These are phyloP conservation scores for Strigomonas culicis DNA, from an alignment of 208 protist species.

Conservation along the genomic window DNA sequence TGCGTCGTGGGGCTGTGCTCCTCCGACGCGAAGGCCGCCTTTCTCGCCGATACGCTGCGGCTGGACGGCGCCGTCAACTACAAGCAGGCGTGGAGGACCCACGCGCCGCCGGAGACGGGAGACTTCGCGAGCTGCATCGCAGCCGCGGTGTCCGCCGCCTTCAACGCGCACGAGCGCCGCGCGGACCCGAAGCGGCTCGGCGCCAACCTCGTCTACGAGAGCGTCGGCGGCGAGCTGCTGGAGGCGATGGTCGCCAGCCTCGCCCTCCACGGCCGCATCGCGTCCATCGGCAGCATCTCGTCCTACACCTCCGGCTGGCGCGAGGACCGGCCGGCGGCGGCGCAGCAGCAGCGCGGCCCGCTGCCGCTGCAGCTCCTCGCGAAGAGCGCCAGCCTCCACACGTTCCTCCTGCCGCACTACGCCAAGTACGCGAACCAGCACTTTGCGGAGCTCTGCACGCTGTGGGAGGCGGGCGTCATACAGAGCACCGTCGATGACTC, in stretches of 20 bases:
- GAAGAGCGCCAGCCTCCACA: constrained; percentile 75
- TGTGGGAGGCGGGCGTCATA: constrained; percentile 46
- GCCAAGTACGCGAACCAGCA: constrained; percentile 54
- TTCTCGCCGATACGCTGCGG: constrained; percentile 57
- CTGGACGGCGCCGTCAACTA: constrained; percentile 84
- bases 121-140: constrained; percentile 20
- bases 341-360: constrained; percentile 20
- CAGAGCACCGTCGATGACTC: constrained; percentile 52
- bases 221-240: constrained; percentile 83
- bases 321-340: constrained; percentile 6
- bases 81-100: constrained; percentile 6
- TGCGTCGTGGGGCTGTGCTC: constrained; percentile 91
- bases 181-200: too few relatives aligned
- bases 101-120: background rate
- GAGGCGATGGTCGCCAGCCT: constrained; percentile 60
- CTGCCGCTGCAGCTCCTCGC: constrained; percentile 67
- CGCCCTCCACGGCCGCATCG: constrained; percentile 58
- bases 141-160: constrained; percentile 28
- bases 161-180: constrained; percentile 20
- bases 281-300: constrained; percentile 83
- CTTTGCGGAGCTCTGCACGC: constrained; percentile 56
- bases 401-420: constrained; percentile 87
- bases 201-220: constrained; percentile 89
- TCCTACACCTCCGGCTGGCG: constrained; percentile 42
- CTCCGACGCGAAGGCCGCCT: constrained; percentile 60